Percentiles rank a stretch among this genome's conserved stretches.
phyloP scores from a whole-genome alignment of 805 yeast genomes.

The Teunomyces funiuensis region DNA sequence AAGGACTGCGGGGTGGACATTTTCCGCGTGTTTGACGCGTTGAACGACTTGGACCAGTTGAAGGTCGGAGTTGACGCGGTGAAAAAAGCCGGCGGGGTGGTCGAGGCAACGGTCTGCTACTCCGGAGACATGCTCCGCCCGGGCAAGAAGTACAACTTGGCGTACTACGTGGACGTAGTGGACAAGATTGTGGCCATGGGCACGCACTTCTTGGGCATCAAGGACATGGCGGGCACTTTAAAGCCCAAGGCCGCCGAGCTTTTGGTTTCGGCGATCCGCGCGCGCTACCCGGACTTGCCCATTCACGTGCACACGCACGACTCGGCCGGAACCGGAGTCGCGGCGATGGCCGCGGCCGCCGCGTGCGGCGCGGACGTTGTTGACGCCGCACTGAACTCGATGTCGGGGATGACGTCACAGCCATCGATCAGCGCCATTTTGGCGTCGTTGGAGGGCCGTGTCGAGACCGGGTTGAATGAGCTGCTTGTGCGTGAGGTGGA shows the following conservation, averaged over 20 bases:
- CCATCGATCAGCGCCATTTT: slow-evolving; percentile 92
- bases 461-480: slow-evolving; percentile 70
- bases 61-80: slow-evolving; percentile 98
- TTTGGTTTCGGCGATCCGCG: slow-evolving; percentile 78
- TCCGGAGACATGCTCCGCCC: slow-evolving; percentile 98
- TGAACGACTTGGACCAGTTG: slow-evolving; percentile 94
- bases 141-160: slow-evolving; percentile 93
- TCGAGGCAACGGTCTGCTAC: slow-evolving; percentile 97
- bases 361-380: slow-evolving; percentile 97
- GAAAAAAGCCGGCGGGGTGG: slow-evolving; percentile 97
- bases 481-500: slow-evolving; percentile 78
- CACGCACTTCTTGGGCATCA: slow-evolving; percentile 94
- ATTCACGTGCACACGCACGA: slow-evolving; percentile 99
- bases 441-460: slow-evolving; percentile 86
- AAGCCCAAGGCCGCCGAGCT: slow-evolving; percentile 90
- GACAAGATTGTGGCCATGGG: slow-evolving; percentile 89
- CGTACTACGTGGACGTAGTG: slow-evolving; percentile 79
- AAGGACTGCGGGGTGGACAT: slow-evolving; percentile 95
- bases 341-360: slow-evolving; percentile 93
- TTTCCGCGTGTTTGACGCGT: slow-evolving; percentile 96
- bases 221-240: slow-evolving; percentile 99
- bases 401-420: slow-evolving; percentile 98
- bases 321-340: slow-evolving; percentile 99
- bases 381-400: slow-evolving; percentile 94
- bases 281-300: slow-evolving; percentile 87